Percentiles rank a stretch among this genome's conserved stretches.
These are phyloP conservation scores for Plasmopara muralis DNA, from an alignment of 352 stramenopile species.

Conservation along the genomic window DNA sequence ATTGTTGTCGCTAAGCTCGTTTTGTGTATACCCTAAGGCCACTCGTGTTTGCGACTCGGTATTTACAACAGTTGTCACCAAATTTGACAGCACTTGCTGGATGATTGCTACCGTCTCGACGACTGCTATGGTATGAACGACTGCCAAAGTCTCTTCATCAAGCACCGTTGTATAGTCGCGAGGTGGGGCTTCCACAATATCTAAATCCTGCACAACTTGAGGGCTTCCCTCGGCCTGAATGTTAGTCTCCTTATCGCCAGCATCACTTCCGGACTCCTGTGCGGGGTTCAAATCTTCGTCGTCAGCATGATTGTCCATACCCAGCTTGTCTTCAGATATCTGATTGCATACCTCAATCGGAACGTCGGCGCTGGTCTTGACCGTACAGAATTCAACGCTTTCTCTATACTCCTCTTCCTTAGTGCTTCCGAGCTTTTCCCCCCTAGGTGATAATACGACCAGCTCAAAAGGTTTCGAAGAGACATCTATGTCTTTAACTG, in stretches of 20 bases:
- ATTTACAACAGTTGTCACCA: slow-evolving; percentile 13
- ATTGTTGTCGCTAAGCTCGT: neutral
- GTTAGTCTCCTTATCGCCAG: slow-evolving; percentile 7
- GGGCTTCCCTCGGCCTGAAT: slow-evolving; percentile 5
- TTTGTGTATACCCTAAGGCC: neutral
- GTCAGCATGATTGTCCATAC: slow-evolving; percentile 21
- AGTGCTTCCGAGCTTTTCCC: slow-evolving; percentile 6
- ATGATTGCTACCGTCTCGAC: neutral
- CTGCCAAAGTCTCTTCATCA: slow-evolving; percentile 10
- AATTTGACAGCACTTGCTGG: slow-evolving; percentile 1
- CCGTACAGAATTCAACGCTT: slow-evolving; percentile 2
- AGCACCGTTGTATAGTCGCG: neutral
- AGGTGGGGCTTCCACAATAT: slow-evolving; percentile 1
- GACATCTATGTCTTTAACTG: slow-evolving; percentile 11
- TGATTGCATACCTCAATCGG: slow-evolving; percentile 25
- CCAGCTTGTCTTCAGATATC: slow-evolving; percentile 20
- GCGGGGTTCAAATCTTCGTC: slow-evolving; percentile 14
- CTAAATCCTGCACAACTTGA: slow-evolving; percentile 1
- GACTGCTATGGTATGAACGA: slow-evolving; percentile 9
- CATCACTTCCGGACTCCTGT: slow-evolving; percentile 15
- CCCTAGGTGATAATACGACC: neutral
- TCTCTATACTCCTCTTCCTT: slow-evolving; percentile 17
- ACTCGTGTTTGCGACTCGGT: slow-evolving; percentile 2
- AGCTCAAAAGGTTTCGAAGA: slow-evolving; percentile 6
- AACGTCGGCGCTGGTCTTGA: slow-evolving; percentile 8